These are phyloP conservation scores for Sporothrix dimorphospora DNA, from an alignment of 2,329 filamentous ascomycete species.

Conservation along the genomic window DNA sequence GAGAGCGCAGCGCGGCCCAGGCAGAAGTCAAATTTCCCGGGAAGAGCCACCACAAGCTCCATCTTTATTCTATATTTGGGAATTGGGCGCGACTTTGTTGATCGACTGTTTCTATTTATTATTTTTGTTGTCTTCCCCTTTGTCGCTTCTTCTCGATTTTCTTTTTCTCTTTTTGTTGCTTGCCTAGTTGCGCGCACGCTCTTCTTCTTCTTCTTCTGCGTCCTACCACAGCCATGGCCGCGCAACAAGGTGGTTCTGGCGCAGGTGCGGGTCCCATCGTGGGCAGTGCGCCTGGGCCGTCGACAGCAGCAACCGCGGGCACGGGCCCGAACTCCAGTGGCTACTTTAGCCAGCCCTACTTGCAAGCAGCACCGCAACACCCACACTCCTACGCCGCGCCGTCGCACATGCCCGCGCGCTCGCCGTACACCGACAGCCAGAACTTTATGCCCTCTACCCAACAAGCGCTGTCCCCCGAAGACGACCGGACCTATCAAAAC, in stretches of 20 bases:
- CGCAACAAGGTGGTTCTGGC: neutral
- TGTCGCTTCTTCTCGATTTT: neutral
- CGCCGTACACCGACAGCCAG: slow-evolving; percentile 30
- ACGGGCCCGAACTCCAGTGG: slow-evolving; percentile 31
- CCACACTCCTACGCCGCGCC: slow-evolving; percentile 20
- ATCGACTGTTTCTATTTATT: neutral
- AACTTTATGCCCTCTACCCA: slow-evolving; percentile 32
- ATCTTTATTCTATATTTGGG: neutral
- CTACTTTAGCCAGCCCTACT: slow-evolving; percentile 40
- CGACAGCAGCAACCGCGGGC: neutral
- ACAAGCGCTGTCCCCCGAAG: slow-evolving; percentile 35
- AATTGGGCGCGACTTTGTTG: neutral
- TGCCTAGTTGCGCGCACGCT: slow-evolving; percentile 7
- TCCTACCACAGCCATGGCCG: slow-evolving; percentile 4
- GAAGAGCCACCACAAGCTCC: neutral
- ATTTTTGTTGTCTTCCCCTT: neutral
- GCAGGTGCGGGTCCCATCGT: slow-evolving; percentile 13
- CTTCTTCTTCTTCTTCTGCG: neutral
- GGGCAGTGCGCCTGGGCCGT: neutral
- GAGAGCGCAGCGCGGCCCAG: neutral
- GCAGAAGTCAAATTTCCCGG: slow-evolving; percentile 8
- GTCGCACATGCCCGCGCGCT: slow-evolving; percentile 28
- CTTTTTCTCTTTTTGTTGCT: neutral
- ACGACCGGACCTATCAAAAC: slow-evolving; percentile 44
- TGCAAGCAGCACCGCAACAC: slow-evolving; percentile 30